Conservation (phyloP, 805 yeast species). For the Yarrowia osloensis region DNA sequence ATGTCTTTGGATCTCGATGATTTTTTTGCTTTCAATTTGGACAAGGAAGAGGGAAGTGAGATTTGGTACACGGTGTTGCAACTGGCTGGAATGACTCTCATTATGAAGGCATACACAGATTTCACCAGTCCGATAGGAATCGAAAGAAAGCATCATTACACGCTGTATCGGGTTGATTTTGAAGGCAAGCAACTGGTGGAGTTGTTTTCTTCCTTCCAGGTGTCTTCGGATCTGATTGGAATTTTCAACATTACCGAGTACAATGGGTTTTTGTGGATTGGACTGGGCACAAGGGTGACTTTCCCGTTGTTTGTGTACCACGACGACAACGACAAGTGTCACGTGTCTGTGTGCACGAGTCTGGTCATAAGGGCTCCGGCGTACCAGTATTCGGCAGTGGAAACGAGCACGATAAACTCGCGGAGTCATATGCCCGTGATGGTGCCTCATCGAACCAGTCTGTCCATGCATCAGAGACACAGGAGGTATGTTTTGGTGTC, state of each 20-base stretch:
- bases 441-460: neutral
- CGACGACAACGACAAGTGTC: neutral
- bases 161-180: neutral
- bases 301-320: neutral
- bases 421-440: neutral
- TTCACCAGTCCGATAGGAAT: constrained; percentile 4
- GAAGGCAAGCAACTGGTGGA: neutral
- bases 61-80: neutral
- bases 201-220: neutral
- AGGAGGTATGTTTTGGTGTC: neutral
- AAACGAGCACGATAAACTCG: neutral
- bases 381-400: neutral
- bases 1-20: neutral
- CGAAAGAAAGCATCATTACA: neutral
- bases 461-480: neutral
- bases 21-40: neutral
- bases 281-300: neutral
- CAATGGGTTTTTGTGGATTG: neutral
- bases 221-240: neutral
- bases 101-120: neutral
- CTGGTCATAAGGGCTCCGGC: neutral
- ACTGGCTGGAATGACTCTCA: neutral
- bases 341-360: neutral
- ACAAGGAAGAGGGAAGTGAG: neutral
- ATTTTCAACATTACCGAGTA: constrained; percentile 2